These are phyloP conservation scores for Echinochloa phyllopogon DNA, from an alignment of 176 grass and related monocot genomes.

Conservation along the genomic window DNA sequence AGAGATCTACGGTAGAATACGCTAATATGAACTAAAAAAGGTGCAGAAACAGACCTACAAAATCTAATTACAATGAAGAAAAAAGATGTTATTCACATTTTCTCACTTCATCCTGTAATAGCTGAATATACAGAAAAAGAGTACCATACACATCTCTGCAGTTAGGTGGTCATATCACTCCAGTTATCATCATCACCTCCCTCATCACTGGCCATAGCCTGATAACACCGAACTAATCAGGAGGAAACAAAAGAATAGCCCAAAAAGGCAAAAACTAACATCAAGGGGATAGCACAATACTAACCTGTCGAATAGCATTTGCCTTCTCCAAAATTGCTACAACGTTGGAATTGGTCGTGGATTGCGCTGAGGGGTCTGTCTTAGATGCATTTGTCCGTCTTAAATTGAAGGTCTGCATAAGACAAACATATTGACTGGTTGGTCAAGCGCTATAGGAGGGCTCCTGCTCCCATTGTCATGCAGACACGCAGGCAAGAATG, in stretches of 20 bases:
- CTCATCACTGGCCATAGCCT: conserved; percentile 96
- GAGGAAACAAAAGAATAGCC: background rate
- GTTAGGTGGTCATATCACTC: conserved; percentile 79
- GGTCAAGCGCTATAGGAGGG: background rate
- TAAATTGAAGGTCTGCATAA: conserved; percentile 90
- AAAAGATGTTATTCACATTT: conserved; percentile 84
- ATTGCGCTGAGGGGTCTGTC: conserved; percentile 52
- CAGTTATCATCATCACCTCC: conserved; percentile 94
- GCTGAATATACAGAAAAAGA: conserved; percentile 59
- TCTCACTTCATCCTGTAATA: conserved; percentile 51
- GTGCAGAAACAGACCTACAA: conserved; percentile 56
- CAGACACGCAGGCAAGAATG: background rate
- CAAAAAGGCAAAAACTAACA: background rate
- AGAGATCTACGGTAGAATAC: conserved; percentile 48
- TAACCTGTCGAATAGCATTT: conserved; percentile 97
- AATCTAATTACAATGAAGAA: conserved; percentile 85
- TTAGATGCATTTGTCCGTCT: conserved; percentile 67
- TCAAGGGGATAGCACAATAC: background rate
- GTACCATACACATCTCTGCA: conserved; percentile 45
- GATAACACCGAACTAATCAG: conserved; percentile 51
- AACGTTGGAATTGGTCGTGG: conserved; percentile 67
- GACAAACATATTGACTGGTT: conserved; percentile 33
- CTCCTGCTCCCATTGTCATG: background rate
- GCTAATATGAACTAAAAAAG: conserved; percentile 49
- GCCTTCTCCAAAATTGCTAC: conserved; percentile 96